Conservation (phyloP, 2,329 filamentous ascomycete species). For the Fusarium floridanum region DNA sequence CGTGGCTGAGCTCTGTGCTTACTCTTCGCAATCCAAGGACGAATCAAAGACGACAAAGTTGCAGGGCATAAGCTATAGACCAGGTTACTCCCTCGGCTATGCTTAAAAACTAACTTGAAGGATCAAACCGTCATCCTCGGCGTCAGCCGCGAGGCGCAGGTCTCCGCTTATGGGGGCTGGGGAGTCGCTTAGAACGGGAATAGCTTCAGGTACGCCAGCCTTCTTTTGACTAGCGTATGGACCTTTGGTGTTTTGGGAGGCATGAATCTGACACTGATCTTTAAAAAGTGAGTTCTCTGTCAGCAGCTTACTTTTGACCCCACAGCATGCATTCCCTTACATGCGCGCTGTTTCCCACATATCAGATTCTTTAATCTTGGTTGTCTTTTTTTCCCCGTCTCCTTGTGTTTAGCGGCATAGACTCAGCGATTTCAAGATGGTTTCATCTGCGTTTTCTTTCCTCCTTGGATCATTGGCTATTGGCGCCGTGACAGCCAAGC, state of each 20-base stretch:
- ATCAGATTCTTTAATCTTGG: background rate
- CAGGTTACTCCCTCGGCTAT: background rate
- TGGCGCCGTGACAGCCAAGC: background rate
- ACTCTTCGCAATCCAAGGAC: background rate
- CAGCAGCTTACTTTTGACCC: background rate
- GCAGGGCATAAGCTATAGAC: background rate
- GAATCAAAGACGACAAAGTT: background rate
- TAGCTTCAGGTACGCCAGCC: background rate
- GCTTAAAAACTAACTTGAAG: background rate
- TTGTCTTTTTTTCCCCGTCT: background rate
- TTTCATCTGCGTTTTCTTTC: background rate
- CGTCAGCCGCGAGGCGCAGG: background rate
- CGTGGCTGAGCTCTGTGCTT: background rate
- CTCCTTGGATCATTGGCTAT: background rate
- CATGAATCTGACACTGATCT: background rate
- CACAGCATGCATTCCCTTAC: background rate
- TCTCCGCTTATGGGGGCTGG: background rate
- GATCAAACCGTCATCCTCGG: constrained; percentile 1
- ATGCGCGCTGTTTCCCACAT: background rate
- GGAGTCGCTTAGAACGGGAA: background rate
- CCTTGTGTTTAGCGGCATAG: background rate
- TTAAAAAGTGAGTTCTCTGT: constrained; percentile 1
- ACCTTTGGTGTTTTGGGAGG: background rate
- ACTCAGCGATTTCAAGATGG: background rate
- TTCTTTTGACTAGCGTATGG: background rate